These are phyloP conservation scores for Prunus padus DNA, from an alignment of 306 rosid genomes.

Conservation along the genomic window DNA sequence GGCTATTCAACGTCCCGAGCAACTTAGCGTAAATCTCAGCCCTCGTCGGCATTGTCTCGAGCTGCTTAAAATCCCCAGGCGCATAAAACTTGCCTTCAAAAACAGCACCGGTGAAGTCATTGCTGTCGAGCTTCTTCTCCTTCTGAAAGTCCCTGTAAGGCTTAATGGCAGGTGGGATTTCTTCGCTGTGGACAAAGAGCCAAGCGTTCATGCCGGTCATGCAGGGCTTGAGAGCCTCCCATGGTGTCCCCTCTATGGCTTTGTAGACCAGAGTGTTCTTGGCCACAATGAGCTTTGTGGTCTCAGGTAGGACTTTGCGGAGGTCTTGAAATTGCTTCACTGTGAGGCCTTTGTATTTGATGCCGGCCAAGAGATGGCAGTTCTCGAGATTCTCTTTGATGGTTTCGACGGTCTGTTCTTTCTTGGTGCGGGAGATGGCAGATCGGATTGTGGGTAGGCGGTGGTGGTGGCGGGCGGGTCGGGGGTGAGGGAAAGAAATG, in stretches of 20 bases:
- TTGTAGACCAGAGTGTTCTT: conserved; percentile 88
- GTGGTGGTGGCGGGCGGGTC: conserved; percentile 16
- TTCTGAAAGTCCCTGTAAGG: conserved; percentile 85
- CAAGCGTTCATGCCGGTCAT: conserved; percentile 97
- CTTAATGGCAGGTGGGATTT: conserved; percentile 77
- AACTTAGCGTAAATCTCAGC: conserved; percentile 75
- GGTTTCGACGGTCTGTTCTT: conserved; percentile 73
- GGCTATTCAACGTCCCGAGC: conserved; percentile 63
- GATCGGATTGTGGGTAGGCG: conserved; percentile 46
- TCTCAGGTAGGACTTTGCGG: conserved; percentile 63
- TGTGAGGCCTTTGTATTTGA: conserved; percentile 84
- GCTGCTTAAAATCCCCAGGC: conserved; percentile 63
- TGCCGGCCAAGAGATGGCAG: conserved; percentile 78
- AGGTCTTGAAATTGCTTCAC: conserved; percentile 90
- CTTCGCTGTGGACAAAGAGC: conserved; percentile 92
- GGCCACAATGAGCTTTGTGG: conserved; percentile 70
- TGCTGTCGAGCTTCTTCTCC: conserved; percentile 78
- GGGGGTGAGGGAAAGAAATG: conserved; percentile 33
- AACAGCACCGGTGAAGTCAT: conserved; percentile 82
- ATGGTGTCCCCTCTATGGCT: conserved; percentile 76
- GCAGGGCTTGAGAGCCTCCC: conserved; percentile 82
- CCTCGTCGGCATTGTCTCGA: conserved; percentile 75
- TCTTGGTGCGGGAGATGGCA: conserved; percentile 78
- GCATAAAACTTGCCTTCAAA: conserved; percentile 89
- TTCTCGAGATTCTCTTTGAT: conserved; percentile 64